Base-by-base conservation (phyloP, 2,329 filamentous ascomycete species). In the Dactylellina cionopaga region DNA sequence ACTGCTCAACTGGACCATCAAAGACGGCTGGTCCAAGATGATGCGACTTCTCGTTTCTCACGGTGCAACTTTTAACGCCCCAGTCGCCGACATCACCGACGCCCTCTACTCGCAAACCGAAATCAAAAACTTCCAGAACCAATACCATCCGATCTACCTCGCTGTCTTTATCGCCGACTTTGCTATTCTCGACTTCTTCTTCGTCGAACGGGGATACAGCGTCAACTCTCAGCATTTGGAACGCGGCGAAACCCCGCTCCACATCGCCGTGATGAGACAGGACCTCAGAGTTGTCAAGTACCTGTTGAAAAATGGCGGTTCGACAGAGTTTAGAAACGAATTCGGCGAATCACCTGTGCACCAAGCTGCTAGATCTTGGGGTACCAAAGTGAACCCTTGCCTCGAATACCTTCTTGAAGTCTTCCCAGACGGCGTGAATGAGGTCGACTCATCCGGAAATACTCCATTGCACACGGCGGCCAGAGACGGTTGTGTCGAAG, bases 1-100 rank as follows among this genome's bases (percentile, higher is more conserved):
- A n/a, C 41, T 72, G 9, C 68, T 72, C 46, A 72, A 72, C 68
- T 72, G 68, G 68, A 72, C 68, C 22, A 72, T 72, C 31, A 72
- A 72, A 35, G 68, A 72, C 46, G 68, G 68, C 15, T 72, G 68
- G 68, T 72, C 68, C 22, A 72, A 72, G 31, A 72, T 72, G 68
- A 72, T 72, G 68, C 52, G 52, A 13, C 54, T 72, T 11, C 59
- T 72, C 17, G 46, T 72, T 6, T 52, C 52, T 24, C 68, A 72
- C 44, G 68, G 68, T 3, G 68, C 68, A 6, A 64, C 59, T 2
- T 72, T 47, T 24, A 41, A 72, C 52, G 59, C 59, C 24, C 59
- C 68, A 9, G 35, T 72, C 22, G 31, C 59, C 11, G 68, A 65
- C 13, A 72, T 72, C 19, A 59, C 65, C 27, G 29, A 55, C 25